Evolutionary conservation across 2,329 filamentous ascomycete species (phyloP).

Genomic region (Didymella pinodella): DNA sequence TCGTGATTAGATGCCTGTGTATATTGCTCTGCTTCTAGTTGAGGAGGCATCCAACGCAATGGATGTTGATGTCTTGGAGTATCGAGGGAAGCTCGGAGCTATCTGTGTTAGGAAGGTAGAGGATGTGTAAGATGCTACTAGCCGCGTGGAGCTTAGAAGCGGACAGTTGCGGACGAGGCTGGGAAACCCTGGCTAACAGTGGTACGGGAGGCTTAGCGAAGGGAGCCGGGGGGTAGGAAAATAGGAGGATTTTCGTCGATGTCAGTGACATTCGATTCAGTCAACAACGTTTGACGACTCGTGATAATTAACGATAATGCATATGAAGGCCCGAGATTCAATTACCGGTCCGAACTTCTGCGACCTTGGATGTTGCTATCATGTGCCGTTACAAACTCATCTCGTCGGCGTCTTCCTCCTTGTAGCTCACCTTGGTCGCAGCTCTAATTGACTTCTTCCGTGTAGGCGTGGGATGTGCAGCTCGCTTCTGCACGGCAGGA

Average conservation of each 20-base stretch:
- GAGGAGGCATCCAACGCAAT: slow-evolving; percentile 8
- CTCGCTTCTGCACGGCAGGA: slow-evolving; percentile 36
- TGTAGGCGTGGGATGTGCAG: slow-evolving; percentile 32
- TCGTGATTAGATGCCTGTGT: slow-evolving; percentile 6
- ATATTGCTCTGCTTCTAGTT: slow-evolving; percentile 21
- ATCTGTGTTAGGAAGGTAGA: slow-evolving; percentile 20
- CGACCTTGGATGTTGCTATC: slow-evolving; percentile 6
- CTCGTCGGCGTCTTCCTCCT: slow-evolving; percentile 45
- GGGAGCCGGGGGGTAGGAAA: slow-evolving; percentile 16
- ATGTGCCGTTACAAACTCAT: slow-evolving; percentile 29
- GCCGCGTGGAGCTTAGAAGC: slow-evolving; percentile 13
- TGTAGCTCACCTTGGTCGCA: slow-evolving; percentile 44
- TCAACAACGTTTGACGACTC: slow-evolving; percentile 6
- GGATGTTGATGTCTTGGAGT: slow-evolving; percentile 6
- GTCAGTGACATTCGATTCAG: slow-evolving; percentile 14
- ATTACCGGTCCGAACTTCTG: slow-evolving; percentile 10
- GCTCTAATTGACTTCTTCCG: slow-evolving; percentile 42
- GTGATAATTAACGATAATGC: slow-evolving; percentile 4
- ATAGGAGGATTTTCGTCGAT: slow-evolving; percentile 18
- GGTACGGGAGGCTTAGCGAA: slow-evolving; percentile 21
- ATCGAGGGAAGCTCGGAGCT: slow-evolving; percentile 13
- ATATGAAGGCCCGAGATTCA: slow-evolving; percentile 13
- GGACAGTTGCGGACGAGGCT: slow-evolving; percentile 19
- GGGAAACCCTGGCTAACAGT: slow-evolving; percentile 21
- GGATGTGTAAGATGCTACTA: slow-evolving; percentile 6